These are phyloP conservation scores for Fusarium foetens DNA, from an alignment of 2,329 filamentous ascomycete genomes.

Conservation along the genomic window DNA sequence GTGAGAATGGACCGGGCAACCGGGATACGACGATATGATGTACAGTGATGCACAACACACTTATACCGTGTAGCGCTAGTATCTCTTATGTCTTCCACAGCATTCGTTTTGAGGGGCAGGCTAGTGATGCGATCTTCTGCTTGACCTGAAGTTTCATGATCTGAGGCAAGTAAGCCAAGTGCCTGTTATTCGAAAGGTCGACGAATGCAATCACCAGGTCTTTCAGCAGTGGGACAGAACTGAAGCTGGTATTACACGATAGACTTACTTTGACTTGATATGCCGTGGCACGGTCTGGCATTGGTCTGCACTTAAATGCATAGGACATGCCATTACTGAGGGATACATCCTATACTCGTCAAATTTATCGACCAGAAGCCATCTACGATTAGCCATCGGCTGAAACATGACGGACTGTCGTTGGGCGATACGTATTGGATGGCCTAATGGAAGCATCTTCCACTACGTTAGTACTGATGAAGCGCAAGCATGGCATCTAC, in stretches of 20 bases:
- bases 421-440: conserved; percentile 10
- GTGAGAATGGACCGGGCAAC: conserved; percentile 8
- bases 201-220: conserved; percentile 29
- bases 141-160: neutral
- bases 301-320: neutral
- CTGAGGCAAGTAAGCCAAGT: neutral
- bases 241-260: neutral
- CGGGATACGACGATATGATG: conserved; percentile 25
- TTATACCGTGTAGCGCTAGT: neutral
- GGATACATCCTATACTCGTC: conserved; percentile 11
- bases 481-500: conserved; percentile 4
- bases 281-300: neutral
- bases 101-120: neutral
- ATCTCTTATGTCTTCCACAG: neutral
- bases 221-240: neutral
- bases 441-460: neutral
- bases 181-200: neutral
- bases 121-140: neutral
- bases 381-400: conserved; percentile 19
- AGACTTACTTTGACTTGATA: neutral
- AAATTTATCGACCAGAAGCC: conserved; percentile 12
- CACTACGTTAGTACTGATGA: neutral
- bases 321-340: conserved; percentile 4
- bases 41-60: neutral
- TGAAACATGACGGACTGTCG: conserved; percentile 18